Base-by-base conservation (phyloP, 768 basidiomycete species). In the Psilocybe sp. region DNA sequence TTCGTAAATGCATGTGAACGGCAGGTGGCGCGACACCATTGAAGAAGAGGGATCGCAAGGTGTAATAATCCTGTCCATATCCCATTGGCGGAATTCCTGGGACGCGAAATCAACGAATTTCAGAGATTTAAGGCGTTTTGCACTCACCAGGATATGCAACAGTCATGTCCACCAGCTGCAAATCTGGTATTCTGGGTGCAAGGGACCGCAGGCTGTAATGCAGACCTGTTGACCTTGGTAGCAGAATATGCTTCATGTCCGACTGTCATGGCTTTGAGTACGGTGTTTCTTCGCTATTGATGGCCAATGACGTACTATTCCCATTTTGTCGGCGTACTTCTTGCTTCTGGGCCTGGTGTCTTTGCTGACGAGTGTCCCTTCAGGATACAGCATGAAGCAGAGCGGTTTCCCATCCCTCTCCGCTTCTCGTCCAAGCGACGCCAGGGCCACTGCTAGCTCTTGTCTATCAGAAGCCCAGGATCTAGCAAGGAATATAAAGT, bases 141-240 rank as follows among this genome's bases (percentile, higher is more conserved):
- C n/a, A 49, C 70, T 56, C 64, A 84, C 94, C 94, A 55, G 93
- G 91, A 69, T 99, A 99, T 20, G 87, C 81, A 53, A 96, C 76
- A 0, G 97, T 98, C 40, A 97, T 73, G 64, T 98, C 97, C n/a
- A 98, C 72, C 11, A 99, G 66, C 56, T 84, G 81, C 50, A 99
- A 72, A 47, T 78, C 77, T 20, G 86, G 87, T 18, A 95, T 78
- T 50, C 87, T 80, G 16, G 92, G 84, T 13, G 83, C 76, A 10
- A 98, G 78, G 0, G 92, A 85, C 23, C 90, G 82, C 40, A 98
- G 73, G 57, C 84, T 88, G 64, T 89, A 90, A 51, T 88, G 85
- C 50, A 98, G 72, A 2, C 97, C 97, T 1, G 92, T 95, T 38
- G 97, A 93, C 47, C 95, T 84, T 5, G 97, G 97, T 41, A 98